phyloP scores from a whole-genome alignment of 2,329 filamentous ascomycete genomes.

The Leptodontidium sp. region DNA sequence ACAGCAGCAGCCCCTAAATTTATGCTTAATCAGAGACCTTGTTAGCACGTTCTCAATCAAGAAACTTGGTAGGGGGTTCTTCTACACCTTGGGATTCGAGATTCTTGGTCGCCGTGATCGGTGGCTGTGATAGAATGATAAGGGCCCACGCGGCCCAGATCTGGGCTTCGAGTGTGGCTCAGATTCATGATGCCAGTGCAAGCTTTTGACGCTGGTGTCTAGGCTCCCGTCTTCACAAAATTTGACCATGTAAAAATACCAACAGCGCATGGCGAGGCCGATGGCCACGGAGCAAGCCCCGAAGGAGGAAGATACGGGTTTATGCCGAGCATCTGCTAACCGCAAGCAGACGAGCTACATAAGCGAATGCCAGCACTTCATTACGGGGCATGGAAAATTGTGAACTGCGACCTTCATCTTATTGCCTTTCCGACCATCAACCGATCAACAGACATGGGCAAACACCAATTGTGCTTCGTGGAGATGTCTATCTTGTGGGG shows the following conservation, averaged over 20 bases:
- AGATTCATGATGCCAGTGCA: no score
- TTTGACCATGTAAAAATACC: background rate
- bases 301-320: slow-evolving; percentile 13
- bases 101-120: background rate
- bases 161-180: no score
- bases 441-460: background rate
- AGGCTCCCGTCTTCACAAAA: background rate
- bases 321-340: slow-evolving; percentile 6
- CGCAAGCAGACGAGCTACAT: background rate
- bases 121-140: no score
- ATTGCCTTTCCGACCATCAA: background rate
- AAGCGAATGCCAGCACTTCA: slow-evolving; percentile 11
- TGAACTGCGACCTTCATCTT: no score
- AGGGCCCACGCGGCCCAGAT: no score
- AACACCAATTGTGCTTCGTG: background rate
- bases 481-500: no score
- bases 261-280: background rate
- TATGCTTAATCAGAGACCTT: slow-evolving; percentile 6
- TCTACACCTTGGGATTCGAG: background rate
- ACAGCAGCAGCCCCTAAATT: background rate
- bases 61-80: background rate
- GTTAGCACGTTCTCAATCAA: background rate
- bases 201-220: no score
- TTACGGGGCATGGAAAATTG: background rate
- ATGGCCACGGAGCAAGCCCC: slow-evolving; percentile 1